Evolutionary conservation across 2,329 filamentous ascomycete species (phyloP).

Genomic region (Monosporascus sp.): DNA sequence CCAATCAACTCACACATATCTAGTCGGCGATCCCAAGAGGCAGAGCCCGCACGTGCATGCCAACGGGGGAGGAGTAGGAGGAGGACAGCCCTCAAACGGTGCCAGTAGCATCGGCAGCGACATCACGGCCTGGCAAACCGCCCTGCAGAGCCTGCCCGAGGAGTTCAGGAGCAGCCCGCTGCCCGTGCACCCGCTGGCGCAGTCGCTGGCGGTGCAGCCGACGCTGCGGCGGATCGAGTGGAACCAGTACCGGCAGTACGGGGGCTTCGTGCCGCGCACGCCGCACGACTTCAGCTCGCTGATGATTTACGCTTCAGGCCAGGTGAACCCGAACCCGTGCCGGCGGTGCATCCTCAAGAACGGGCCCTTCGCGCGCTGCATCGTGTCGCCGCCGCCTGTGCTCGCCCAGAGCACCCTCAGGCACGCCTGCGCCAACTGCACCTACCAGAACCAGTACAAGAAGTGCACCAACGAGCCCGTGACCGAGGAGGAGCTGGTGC

Average conservation of each 20-base stretch:
- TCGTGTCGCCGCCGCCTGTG: constrained; percentile 19
- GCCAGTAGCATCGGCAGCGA: constrained; percentile 8
- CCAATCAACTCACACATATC: not conserved
- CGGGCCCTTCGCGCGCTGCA: constrained; percentile 21
- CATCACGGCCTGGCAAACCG: constrained; percentile 19
- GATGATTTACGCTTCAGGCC: constrained; percentile 25
- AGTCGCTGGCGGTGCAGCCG: constrained; percentile 15
- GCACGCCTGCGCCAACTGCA: constrained; percentile 26
- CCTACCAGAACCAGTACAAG: constrained; percentile 24
- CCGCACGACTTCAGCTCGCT: constrained; percentile 20
- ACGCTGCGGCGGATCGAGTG: constrained; percentile 20
- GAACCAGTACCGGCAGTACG: constrained; percentile 21
- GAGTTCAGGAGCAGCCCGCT: constrained; percentile 9
- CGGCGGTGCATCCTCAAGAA: constrained; percentile 20
- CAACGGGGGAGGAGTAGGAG: not conserved
- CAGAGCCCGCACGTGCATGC: not conserved
- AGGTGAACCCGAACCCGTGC: constrained; percentile 23
- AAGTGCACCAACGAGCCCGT: constrained; percentile 23
- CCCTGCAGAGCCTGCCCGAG: constrained; percentile 14
- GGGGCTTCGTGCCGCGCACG: constrained; percentile 19
- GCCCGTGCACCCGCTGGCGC: constrained; percentile 17
- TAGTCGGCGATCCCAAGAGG: not conserved
- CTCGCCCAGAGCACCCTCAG: constrained; percentile 15
- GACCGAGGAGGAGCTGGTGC: constrained; percentile 14
- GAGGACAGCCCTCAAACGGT: constrained; percentile 1